Evolutionary conservation across 179 eudicot genomes (phyloP).

Genomic region (Silene noctiflora): DNA sequence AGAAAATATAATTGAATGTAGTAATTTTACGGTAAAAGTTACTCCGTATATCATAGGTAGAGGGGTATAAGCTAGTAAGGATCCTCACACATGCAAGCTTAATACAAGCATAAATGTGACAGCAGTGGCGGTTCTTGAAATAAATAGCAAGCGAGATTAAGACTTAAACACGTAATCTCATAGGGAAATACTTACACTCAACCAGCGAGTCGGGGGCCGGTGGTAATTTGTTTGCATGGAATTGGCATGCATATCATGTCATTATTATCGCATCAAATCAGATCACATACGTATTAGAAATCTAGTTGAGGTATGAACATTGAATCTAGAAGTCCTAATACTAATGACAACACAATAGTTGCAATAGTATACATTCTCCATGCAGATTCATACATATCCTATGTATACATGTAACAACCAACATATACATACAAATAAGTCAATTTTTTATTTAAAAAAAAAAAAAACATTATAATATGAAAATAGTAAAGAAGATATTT

Average conservation of each 20-base stretch:
- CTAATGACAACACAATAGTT: neutral
- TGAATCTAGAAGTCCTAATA: constrained; percentile 6
- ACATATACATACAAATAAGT: neutral
- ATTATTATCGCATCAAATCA: neutral
- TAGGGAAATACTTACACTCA: no score
- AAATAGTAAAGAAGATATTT: neutral
- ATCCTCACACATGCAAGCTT: no score
- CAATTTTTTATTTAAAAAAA: neutral
- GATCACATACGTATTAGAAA: neutral
- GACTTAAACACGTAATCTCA: no score
- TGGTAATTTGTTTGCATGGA: neutral
- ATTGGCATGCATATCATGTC: neutral
- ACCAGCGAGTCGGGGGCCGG: no score
- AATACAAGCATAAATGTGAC: no score
- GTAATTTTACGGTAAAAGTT: no score
- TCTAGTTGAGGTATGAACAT: neutral
- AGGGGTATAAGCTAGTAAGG: no score
- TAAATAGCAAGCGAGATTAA: no score
- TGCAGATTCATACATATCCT: neutral
- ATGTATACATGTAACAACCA: neutral
- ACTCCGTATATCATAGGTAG: no score
- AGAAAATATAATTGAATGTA: no score
- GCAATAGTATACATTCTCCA: constrained; percentile 8
- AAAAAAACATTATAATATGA: neutral
- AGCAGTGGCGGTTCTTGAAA: no score